A percentile compares a stretch with the other conserved stretches of the same genome.
Evolutionary conservation across 352 stramenopile species (phyloP).

Genomic region (Phytopythium ostracodes): DNA sequence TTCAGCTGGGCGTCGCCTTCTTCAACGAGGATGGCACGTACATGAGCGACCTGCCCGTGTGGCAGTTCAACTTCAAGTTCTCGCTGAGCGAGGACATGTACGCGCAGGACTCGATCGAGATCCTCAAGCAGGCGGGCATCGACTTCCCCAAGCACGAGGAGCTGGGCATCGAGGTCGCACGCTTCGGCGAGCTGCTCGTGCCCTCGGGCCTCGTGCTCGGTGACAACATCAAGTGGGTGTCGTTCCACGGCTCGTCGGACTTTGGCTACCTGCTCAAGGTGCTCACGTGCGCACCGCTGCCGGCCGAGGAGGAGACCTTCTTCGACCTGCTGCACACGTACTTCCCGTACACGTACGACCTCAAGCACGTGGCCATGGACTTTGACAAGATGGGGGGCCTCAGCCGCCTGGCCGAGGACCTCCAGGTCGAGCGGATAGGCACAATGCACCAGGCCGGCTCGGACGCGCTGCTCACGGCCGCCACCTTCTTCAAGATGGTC

Average conservation of each 20-base stretch:
- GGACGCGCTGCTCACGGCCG: slow-evolving; percentile 95
- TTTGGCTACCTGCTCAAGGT: slow-evolving; percentile 99
- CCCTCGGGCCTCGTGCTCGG: slow-evolving; percentile 97
- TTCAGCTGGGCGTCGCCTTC: slow-evolving; percentile 98
- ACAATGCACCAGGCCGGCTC: slow-evolving; percentile 99
- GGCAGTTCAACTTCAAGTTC: slow-evolving; percentile 99
- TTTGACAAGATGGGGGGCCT: slow-evolving; percentile 97
- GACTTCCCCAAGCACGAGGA: slow-evolving; percentile 96
- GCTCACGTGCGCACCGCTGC: slow-evolving; percentile 88
- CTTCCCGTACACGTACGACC: slow-evolving; percentile 98
- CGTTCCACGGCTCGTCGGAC: slow-evolving; percentile 99
- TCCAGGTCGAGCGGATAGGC: slow-evolving; percentile 97
- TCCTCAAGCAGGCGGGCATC: slow-evolving; percentile 97
- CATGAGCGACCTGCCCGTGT: slow-evolving; percentile 94
- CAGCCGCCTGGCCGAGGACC: slow-evolving; percentile 94
- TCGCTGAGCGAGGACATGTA: slow-evolving; percentile 98
- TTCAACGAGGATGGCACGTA: slow-evolving; percentile 95
- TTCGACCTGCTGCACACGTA: slow-evolving; percentile 98
- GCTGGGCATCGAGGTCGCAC: slow-evolving; percentile 94
- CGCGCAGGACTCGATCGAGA: slow-evolving; percentile 98
- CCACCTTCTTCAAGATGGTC: slow-evolving; percentile 92
- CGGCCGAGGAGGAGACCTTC: slow-evolving; percentile 90
- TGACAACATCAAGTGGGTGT: slow-evolving; percentile 98
- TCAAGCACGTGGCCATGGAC: slow-evolving; percentile 98
- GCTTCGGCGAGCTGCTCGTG: slow-evolving; percentile 98